Evolutionary conservation across 2,329 filamentous ascomycete species (phyloP).

Genomic region (Ambrosiella cleistominuta): DNA sequence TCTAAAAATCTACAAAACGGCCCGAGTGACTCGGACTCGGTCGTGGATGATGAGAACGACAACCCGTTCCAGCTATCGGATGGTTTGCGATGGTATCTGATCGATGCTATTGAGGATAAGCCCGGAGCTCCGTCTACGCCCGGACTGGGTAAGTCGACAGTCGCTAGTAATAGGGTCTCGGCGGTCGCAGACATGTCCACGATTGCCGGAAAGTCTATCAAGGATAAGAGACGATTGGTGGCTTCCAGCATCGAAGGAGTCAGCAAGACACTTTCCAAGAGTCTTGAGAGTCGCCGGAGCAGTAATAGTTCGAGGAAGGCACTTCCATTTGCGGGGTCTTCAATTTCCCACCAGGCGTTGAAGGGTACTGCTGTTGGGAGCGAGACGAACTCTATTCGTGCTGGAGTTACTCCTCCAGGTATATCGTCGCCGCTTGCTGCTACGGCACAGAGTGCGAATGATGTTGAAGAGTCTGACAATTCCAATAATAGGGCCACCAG

Average conservation of each 20-base stretch:
- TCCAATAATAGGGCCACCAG: not conserved
- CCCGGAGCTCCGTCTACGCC: constrained; percentile 81
- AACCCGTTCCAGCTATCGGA: constrained; percentile 96
- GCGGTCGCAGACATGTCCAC: constrained; percentile 57
- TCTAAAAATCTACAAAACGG: constrained; percentile 50
- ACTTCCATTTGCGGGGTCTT: constrained; percentile 32
- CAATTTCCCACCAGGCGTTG: constrained; percentile 24
- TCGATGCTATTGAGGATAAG: constrained; percentile 88
- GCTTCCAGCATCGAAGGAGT: constrained; percentile 50
- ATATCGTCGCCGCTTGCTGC: constrained; percentile 6
- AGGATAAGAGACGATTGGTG: constrained; percentile 29
- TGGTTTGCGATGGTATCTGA: constrained; percentile 85
- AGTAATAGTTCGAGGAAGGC: constrained; percentile 74
- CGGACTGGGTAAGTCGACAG: constrained; percentile 77
- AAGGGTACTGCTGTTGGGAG: constrained; percentile 37
- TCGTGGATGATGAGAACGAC: constrained; percentile 59
- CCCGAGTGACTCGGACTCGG: constrained; percentile 29
- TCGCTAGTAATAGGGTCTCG: constrained; percentile 72
- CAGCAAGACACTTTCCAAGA: constrained; percentile 66
- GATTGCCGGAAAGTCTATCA: constrained; percentile 19
- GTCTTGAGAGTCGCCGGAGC: constrained; percentile 76
- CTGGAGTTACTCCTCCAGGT: constrained; percentile 21
- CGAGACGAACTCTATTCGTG: constrained; percentile 41
- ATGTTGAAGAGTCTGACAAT: not conserved
- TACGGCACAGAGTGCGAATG: not conserved